Evolutionary conservation across 1,284 basidiomycete species (phyloP), one percentile per base, ranked within the genome.

Genomic region (Rhodofomes roseus): DNA sequence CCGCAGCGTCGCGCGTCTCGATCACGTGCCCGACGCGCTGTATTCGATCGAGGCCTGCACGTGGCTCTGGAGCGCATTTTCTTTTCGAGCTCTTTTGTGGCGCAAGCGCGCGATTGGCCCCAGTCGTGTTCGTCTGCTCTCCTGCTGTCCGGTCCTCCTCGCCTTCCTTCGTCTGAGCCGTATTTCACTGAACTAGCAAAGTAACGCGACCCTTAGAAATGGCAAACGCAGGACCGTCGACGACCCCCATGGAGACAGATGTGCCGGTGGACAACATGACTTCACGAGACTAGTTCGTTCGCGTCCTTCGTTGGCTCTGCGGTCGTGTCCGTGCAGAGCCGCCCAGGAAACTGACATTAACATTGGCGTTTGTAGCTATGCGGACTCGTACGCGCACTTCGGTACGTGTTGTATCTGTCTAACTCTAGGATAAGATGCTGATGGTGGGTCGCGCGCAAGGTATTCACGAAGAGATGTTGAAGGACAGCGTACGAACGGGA

Each of bases 381-480:
- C 90, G 56, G 89, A 90, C 73, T 96, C 94, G 58, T 97, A 97
- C 74, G 95, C 95, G 50, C 95, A 97, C 78, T 96, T 96, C 67
- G 95, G 92, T 92, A 71, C 64, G 85, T 72, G 40, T 57, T n/a
- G 25, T 48, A 41, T 39, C 54, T 36, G 23, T 39, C 9, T 25
- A 34, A 18, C 20, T 25, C 27, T 14, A 2, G 31, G 4, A 41
- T 36, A 18, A 18, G 34, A 31, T 41, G 27, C 25, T 48, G 25
- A 29, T 52, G 20, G 16, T 39, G 12, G 16, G 16, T 39, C 59
- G 41, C 63, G 53, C 55, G 46, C 36, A 44, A 66, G 93, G 93
- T 63, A 98, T 98, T 69, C 95, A 98, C 76, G 96, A 97, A 79
- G 97, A 99, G 79, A 99, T 99, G 97, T 80, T 99, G 74, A 99